Conservation (phyloP, 345 rosid genomes). For the Lagerstroemia speciosa region DNA sequence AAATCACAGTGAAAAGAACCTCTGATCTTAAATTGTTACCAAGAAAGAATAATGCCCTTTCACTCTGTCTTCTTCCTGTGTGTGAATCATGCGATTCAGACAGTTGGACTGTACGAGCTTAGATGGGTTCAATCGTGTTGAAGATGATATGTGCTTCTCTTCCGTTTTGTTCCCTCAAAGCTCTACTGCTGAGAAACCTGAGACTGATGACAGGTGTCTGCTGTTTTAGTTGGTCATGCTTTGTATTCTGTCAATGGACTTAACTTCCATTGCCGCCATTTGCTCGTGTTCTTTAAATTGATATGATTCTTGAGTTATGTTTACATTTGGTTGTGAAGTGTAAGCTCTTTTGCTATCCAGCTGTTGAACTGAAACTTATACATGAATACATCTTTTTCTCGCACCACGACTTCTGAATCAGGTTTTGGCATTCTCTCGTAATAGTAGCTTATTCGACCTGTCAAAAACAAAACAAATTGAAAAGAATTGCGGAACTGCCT, state of each 20-base stretch:
- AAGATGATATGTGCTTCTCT: neutral
- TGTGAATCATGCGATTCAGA: neutral
- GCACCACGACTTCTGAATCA: too few species aligned
- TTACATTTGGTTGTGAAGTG: too few species aligned
- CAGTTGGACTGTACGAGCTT: neutral
- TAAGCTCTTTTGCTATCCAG: too few species aligned
- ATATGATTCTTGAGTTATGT: too few species aligned
- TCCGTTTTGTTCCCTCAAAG: neutral
- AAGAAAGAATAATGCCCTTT: neutral
- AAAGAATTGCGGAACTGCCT: neutral
- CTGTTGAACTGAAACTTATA: too few species aligned
- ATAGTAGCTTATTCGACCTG: too few species aligned
- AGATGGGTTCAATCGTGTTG: neutral
- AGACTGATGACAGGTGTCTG: neutral
- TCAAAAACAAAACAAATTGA: conserved; percentile 5
- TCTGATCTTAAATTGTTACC: neutral
- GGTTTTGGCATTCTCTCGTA: too few species aligned
- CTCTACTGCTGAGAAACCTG: neutral
- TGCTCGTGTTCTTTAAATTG: neutral
- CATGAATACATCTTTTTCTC: too few species aligned
- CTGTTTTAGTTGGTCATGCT: neutral
- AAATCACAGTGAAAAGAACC: conserved; percentile 27
- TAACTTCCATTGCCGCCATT: neutral
- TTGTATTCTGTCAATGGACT: neutral
- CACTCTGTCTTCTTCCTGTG: neutral